Evolutionary conservation across 1,139 yeast genomes (phyloP).

Genomic region (Scheffersomyces lignicola): DNA sequence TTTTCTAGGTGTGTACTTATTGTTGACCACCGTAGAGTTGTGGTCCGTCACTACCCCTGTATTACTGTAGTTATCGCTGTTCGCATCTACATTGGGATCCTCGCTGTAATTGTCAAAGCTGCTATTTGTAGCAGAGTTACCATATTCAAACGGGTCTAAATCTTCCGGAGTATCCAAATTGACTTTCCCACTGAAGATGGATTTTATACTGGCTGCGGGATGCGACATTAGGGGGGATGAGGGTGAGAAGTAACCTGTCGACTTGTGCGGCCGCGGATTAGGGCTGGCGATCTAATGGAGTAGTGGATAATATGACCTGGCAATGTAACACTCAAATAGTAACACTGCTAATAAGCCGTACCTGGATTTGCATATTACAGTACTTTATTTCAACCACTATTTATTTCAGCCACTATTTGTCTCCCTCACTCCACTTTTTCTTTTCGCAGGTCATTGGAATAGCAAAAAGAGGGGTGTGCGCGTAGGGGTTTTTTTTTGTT

Average conservation of each 20-base stretch:
- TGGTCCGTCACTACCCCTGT: constrained; percentile 6
- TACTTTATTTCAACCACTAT: too few species aligned
- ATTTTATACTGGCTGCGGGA: constrained; percentile 45
- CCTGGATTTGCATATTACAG: too few species aligned
- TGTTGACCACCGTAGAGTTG: not conserved
- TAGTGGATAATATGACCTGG: too few species aligned
- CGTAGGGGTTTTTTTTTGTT: too few species aligned
- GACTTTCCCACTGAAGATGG: constrained; percentile 39
- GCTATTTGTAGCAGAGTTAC: constrained; percentile 7
- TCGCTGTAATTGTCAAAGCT: constrained; percentile 2
- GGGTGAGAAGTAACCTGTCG: too few species aligned
- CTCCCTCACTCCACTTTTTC: constrained; percentile 1
- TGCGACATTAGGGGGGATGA: constrained; percentile 29
- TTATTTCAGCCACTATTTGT: too few species aligned
- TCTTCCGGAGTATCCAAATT: constrained; percentile 29
- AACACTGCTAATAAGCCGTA: too few species aligned
- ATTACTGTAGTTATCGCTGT: constrained; percentile 3
- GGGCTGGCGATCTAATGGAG: too few species aligned
- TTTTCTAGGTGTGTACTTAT: not conserved
- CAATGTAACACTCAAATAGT: too few species aligned
- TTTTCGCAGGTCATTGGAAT: too few species aligned
- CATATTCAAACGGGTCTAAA: constrained; percentile 18
- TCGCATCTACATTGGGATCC: constrained; percentile 5
- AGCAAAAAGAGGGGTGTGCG: too few species aligned
- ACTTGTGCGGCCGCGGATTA: too few species aligned